These are phyloP conservation scores for Fusarium burgessii DNA, from an alignment of 2,329 filamentous ascomycete species.

Conservation along the genomic window DNA sequence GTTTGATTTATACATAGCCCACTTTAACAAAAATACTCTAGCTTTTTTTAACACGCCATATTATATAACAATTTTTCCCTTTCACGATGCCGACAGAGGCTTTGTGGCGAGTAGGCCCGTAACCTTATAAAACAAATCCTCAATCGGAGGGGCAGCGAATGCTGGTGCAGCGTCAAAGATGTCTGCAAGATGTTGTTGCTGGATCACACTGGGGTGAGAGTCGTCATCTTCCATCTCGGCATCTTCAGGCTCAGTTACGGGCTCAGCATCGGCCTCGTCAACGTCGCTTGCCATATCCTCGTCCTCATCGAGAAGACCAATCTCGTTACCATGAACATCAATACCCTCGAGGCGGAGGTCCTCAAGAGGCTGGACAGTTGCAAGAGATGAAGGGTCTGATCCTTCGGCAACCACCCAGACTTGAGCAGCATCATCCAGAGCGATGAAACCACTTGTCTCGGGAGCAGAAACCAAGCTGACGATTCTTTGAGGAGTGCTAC, in stretches of 20 bases:
- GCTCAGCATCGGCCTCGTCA: conserved; percentile 54
- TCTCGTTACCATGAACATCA: conserved; percentile 46
- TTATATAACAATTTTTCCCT: conserved; percentile 30
- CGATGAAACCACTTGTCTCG: conserved; percentile 77
- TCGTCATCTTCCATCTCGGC: conserved; percentile 61
- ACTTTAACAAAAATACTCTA: conserved; percentile 21
- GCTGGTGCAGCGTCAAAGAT: conserved; percentile 78
- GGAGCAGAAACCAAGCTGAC: conserved; percentile 75
- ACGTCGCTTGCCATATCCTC: conserved; percentile 58
- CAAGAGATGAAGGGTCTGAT: conserved; percentile 64
- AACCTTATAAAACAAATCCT: conserved; percentile 81
- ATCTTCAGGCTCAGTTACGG: conserved; percentile 57
- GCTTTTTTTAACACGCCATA: conserved; percentile 19
- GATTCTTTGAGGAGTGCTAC: conserved; percentile 68
- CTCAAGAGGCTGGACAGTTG: conserved; percentile 66
- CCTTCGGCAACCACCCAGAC: conserved; percentile 73
- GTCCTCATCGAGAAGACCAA: conserved; percentile 54
- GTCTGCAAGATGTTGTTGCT: conserved; percentile 74
- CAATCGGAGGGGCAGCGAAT: conserved; percentile 77
- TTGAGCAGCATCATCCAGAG: conserved; percentile 81
- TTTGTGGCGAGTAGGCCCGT: conserved; percentile 70
- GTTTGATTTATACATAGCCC: conserved; percentile 33
- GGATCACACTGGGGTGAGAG: conserved; percentile 70
- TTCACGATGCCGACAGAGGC: conserved; percentile 53
- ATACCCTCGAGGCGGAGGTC: conserved; percentile 63